Evolutionary conservation across 2,329 filamentous ascomycete genomes (phyloP).

Genomic region (Talaromyces sp.): DNA sequence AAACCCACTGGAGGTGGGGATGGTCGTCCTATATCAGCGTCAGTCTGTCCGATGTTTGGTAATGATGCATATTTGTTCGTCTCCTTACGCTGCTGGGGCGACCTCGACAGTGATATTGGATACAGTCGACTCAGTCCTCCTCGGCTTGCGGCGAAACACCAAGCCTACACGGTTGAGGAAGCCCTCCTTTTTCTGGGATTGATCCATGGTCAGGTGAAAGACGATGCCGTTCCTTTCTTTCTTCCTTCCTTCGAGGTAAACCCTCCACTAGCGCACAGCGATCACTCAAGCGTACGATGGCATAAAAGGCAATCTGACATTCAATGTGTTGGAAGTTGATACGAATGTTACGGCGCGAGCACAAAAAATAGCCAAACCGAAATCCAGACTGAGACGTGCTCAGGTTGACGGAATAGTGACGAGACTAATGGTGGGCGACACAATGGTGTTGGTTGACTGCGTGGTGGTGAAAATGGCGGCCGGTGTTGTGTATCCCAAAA

Average conservation of each 20-base stretch:
- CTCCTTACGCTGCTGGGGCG: constrained; percentile 1
- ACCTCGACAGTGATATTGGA: background rate
- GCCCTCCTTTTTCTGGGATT: constrained; percentile 7
- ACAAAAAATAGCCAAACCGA: background rate
- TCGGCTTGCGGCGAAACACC: constrained; percentile 9
- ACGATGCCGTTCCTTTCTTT: background rate
- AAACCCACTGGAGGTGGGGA: background rate
- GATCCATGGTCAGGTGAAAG: background rate
- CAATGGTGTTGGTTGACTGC: background rate
- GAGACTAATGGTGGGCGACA: background rate
- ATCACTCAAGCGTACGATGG: background rate
- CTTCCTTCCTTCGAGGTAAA: background rate
- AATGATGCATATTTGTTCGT: too few relatives aligned
- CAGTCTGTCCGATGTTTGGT: background rate
- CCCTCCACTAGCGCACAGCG: background rate
- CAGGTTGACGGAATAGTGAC: background rate
- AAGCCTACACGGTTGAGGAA: constrained; percentile 8
- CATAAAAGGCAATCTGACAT: background rate
- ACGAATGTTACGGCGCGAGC: background rate
- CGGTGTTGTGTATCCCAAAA: background rate
- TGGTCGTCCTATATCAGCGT: background rate
- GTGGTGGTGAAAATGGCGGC: background rate
- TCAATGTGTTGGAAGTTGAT: background rate
- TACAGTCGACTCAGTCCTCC: constrained; percentile 7
- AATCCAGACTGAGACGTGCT: background rate